Conservation (phyloP, 352 stramenopile genomes). For the Phytophthora vignae region DNA sequence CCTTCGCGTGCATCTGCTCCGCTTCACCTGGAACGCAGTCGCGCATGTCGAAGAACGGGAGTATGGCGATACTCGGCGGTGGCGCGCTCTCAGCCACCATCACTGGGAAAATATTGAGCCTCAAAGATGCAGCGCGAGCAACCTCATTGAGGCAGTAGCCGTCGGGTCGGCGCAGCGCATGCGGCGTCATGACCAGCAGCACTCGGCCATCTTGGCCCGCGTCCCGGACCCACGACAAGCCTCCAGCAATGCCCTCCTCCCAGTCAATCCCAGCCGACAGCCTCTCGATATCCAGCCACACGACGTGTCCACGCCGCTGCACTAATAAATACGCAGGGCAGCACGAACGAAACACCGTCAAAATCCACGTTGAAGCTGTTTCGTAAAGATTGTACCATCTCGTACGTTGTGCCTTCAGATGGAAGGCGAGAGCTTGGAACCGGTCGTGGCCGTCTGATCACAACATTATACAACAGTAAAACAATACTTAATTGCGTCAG, state of each 20-base stretch:
- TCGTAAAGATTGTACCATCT: neutral
- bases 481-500: neutral
- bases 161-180: conserved; percentile 73
- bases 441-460: conserved; percentile 73
- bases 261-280: conserved; percentile 77
- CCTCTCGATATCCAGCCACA: conserved; percentile 81
- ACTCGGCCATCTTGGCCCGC: conserved; percentile 75
- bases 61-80: conserved; percentile 69
- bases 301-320: conserved; percentile 62
- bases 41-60: conserved; percentile 80
- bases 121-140: conserved; percentile 61
- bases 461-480: neutral
- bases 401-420: conserved; percentile 70
- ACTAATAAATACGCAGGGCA: conserved; percentile 44
- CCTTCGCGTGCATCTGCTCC: conserved; percentile 36
- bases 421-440: conserved; percentile 77
- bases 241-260: conserved; percentile 76
- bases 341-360: conserved; percentile 10
- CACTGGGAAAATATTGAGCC: conserved; percentile 77
- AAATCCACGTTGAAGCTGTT: neutral
- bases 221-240: conserved; percentile 73
- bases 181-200: conserved; percentile 81
- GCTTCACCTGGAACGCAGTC: conserved; percentile 60
- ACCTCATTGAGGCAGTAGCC: conserved; percentile 88
- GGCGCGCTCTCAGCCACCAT: conserved; percentile 73